Evolutionary conservation across 2,329 filamentous ascomycete species (phyloP), one percentile per base, ranked within the genome.

Genomic region (Pestalotiopsis sp.): DNA sequence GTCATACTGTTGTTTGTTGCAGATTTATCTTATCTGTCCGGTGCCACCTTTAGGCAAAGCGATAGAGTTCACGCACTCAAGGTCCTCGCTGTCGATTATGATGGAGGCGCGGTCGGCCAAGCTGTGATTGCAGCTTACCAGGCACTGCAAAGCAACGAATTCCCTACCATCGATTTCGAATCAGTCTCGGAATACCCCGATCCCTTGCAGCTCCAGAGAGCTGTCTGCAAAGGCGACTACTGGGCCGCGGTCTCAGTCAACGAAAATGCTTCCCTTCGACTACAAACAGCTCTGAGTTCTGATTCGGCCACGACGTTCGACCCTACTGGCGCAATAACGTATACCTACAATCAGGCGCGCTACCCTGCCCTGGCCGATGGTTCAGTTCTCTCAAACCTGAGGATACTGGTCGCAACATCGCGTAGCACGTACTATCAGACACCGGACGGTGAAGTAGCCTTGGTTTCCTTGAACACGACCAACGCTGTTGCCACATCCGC

Each of bases 31-130:
- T 45, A 45, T 45, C 41, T 45, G 41, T 45, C 13, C 41, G 41
- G 41, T n/a, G 17, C 41, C 17, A 14, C 17, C 12, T 45, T 45
- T n/a, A 45, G 17, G 41, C 17, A 13, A 45, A n/a, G 13, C 13
- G 41, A 45, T n/a, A 13, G 41, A 4, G 6, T 13, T 3, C 56
- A 59, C 20, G 56, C 20, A 12, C 20, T 59, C 20, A 59, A 13
- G 14, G 20, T 82, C 14, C 67, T 77, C 9, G 79, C 79, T 38
- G 78, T 82, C 57, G 80, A 82, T 70, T 82, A 81, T 65, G 81
- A 82, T 68, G 75, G 73, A 12, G 78, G 79, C 6, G 71, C 73
- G 0, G 75, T 83, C 31, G 80, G 80, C 0, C 56, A 71, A 17
- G 75, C 80, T 0, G 71, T 82, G 3, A 74, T 75, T 11, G 61